phyloP scores from a whole-genome alignment of 805 yeast genomes.

The Lipomyces chichibuensis region DNA sequence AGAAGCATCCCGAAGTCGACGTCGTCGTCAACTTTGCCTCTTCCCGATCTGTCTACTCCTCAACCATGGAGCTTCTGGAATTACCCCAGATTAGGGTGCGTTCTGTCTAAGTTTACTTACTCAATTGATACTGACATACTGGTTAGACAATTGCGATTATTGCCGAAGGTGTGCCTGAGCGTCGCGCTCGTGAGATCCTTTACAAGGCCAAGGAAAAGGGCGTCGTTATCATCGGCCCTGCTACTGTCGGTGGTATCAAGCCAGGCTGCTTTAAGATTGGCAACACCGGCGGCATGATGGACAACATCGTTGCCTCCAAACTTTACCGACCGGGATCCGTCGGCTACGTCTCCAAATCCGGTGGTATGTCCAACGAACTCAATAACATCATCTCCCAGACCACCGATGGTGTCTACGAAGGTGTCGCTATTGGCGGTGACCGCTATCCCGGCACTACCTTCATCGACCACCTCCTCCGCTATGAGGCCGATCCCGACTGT shows the following conservation, averaged over 20 bases:
- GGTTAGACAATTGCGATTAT: constrained; percentile 51
- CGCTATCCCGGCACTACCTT: constrained; percentile 74
- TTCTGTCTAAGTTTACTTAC: background rate
- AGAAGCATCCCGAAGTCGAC: constrained; percentile 53
- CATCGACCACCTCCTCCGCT: constrained; percentile 67
- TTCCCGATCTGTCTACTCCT: constrained; percentile 52
- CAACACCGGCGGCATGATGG: constrained; percentile 57
- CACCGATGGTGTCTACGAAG: constrained; percentile 56
- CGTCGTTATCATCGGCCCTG: constrained; percentile 53
- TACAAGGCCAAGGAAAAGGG: constrained; percentile 50
- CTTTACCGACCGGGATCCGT: constrained; percentile 54
- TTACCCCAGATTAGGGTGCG: constrained; percentile 48
- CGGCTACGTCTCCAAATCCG: constrained; percentile 53
- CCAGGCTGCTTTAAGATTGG: constrained; percentile 56
- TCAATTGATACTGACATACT: constrained; percentile 2
- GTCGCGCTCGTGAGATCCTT: constrained; percentile 53
- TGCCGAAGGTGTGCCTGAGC: constrained; percentile 56
- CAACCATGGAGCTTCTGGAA: constrained; percentile 53
- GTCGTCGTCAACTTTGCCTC: constrained; percentile 55
- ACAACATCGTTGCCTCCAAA: constrained; percentile 53
- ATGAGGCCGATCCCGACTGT: constrained; percentile 64
- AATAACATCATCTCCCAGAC: constrained; percentile 52
- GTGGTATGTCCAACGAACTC: constrained; percentile 55
- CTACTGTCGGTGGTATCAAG: constrained; percentile 55
- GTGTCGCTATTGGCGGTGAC: constrained; percentile 74